These are phyloP conservation scores for Colletotrichum truncatum DNA, from an alignment of 2,329 filamentous ascomycete genomes.

Conservation along the genomic window DNA sequence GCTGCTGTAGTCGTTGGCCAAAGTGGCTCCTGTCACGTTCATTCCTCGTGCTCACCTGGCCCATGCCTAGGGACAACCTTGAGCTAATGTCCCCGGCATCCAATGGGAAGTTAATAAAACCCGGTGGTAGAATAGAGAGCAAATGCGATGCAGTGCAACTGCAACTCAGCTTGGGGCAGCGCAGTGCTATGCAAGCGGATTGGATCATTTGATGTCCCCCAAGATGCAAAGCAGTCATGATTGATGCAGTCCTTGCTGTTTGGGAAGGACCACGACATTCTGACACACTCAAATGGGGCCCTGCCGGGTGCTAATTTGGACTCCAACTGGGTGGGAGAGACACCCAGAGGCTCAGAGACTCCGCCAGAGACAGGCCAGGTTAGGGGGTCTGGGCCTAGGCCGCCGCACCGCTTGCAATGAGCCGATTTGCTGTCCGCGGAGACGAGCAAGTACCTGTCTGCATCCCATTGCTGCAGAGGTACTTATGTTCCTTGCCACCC, in stretches of 20 bases:
- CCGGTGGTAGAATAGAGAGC: neutral
- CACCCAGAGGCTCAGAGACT: neutral
- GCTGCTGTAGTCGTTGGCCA: neutral
- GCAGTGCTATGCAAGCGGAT: neutral
- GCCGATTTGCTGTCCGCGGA: constrained; percentile 3
- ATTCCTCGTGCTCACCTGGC: neutral
- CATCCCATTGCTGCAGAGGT: neutral
- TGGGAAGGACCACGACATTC: neutral
- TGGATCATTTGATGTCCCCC: neutral
- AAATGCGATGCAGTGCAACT: neutral
- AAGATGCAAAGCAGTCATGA: constrained; percentile 12
- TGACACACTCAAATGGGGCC: neutral
- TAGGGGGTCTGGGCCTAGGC: neutral
- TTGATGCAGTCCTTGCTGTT: constrained; percentile 15
- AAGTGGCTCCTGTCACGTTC: constrained; percentile 1
- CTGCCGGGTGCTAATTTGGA: constrained; percentile 6
- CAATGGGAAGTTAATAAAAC: neutral
- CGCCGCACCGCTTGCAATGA: neutral
- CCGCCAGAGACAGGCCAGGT: too few species aligned
- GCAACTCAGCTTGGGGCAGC: neutral
- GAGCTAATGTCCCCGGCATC: neutral
- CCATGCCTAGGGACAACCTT: neutral
- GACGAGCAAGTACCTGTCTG: neutral
- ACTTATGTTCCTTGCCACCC: constrained; percentile 6
- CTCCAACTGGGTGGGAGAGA: neutral